Conservation (phyloP, 345 rosid species). For the Eucalyptus regnans region DNA sequence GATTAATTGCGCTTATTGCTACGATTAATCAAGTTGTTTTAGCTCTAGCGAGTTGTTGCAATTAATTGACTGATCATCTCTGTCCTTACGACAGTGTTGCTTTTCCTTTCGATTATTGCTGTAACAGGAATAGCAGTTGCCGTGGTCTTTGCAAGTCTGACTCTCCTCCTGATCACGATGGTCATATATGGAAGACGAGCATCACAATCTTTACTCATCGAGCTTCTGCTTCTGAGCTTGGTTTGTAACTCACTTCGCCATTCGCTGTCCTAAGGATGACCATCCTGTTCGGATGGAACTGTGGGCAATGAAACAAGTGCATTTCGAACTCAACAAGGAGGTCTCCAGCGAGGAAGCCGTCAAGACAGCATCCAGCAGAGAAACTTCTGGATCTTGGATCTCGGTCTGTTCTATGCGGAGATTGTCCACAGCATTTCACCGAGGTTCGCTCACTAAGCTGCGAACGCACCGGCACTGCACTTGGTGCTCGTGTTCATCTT, state of each 20-base stretch:
- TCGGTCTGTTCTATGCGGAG: not conserved
- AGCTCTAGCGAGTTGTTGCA: accelerated
- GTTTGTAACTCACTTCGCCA: not conserved
- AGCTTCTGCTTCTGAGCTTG: not conserved
- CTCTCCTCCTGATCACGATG: not conserved
- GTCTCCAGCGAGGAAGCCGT: not conserved
- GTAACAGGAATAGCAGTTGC: not conserved
- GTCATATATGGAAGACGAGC: not conserved
- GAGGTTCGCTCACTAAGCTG: not conserved
- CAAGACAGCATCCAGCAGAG: not conserved
- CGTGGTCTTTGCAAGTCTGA: not conserved
- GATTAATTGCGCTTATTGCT: not conserved
- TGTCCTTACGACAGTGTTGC: not conserved
- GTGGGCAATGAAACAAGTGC: not conserved
- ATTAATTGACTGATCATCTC: not conserved
- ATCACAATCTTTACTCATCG: not conserved
- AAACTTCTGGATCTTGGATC: not conserved
- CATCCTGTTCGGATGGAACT: not conserved
- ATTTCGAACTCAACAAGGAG: not conserved
- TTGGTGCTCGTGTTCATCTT: not conserved
- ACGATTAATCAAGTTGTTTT: not conserved
- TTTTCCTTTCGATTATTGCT: not conserved
- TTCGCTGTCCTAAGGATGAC: not conserved
- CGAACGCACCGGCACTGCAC: not conserved
- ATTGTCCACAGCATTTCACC: not conserved